Conservation (phyloP, 208 protist genomes). For the Zelonia costaricensis region DNA sequence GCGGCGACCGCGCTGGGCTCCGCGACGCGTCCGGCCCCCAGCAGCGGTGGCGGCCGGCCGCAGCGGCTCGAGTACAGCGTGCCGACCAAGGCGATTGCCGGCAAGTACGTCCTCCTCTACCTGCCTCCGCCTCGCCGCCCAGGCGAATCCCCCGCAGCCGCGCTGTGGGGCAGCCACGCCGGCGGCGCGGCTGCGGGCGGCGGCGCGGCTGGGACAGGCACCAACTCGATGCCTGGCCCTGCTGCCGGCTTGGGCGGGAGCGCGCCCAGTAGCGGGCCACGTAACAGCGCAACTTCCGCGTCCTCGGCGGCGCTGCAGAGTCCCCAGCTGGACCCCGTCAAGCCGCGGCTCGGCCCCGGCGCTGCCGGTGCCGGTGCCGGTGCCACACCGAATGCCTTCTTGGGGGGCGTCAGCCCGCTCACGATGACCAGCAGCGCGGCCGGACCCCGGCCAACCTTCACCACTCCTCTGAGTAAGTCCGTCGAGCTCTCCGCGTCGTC, state of each 20-base stretch:
- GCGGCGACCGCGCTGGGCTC: too few relatives aligned
- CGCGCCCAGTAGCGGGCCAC: background rate
- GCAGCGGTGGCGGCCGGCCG: slow-evolving; percentile 7
- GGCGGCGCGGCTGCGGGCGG: background rate
- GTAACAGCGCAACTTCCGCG: background rate
- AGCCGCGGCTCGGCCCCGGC: slow-evolving; percentile 12
- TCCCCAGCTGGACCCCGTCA: slow-evolving; percentile 9
- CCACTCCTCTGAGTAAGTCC: slow-evolving; percentile 9
- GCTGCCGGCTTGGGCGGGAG: background rate
- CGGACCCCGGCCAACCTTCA: slow-evolving; percentile 4
- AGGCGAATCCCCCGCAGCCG: slow-evolving; percentile 1
- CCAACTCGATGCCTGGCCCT: background rate
- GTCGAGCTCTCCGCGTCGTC: background rate
- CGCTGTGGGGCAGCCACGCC: slow-evolving; percentile 14
- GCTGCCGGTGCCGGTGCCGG: too few relatives aligned
- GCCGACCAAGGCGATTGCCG: slow-evolving; percentile 41
- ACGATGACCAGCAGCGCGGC: background rate
- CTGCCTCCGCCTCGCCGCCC: slow-evolving; percentile 33
- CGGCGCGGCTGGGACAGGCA: background rate
- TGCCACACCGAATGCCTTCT: too few relatives aligned
- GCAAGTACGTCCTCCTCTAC: slow-evolving; percentile 76
- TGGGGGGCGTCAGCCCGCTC: slow-evolving; percentile 9
- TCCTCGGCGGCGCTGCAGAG: background rate
- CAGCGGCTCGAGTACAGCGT: slow-evolving; percentile 43
- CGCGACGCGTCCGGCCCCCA: too few relatives aligned